Conservation (phyloP, 257 asterid genomes). For the Petrea volubilis region DNA sequence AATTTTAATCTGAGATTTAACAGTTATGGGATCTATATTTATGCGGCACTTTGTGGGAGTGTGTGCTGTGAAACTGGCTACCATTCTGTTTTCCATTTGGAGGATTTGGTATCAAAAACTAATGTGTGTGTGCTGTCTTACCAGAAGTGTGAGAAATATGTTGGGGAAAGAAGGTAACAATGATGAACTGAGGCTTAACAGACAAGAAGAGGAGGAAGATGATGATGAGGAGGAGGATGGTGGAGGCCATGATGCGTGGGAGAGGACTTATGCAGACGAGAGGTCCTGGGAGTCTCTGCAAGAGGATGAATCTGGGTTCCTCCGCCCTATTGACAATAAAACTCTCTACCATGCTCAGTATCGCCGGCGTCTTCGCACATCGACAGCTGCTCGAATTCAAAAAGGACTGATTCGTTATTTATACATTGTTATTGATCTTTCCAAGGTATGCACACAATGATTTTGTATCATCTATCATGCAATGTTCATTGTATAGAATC, state of each 20-base stretch:
- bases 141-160: constrained; percentile 29
- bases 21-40: not conserved
- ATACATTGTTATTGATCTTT: constrained; percentile 80
- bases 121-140: not conserved
- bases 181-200: constrained; percentile 44
- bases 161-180: constrained; percentile 39
- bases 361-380: constrained; percentile 73
- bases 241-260: constrained; percentile 87
- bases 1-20: not conserved
- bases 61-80: not conserved
- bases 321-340: constrained; percentile 90
- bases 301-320: constrained; percentile 94
- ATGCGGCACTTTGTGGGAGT: not conserved
- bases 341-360: constrained; percentile 89
- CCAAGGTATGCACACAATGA: constrained; percentile 52
- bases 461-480: not conserved
- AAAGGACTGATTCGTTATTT: constrained; percentile 91
- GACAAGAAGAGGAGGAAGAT: constrained; percentile 80
- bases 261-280: constrained; percentile 86
- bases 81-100: not conserved
- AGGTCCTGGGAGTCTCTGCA: constrained; percentile 98
- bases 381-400: constrained; percentile 72
- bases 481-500: not conserved
- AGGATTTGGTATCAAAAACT: not conserved
- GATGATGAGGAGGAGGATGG: constrained; percentile 72